Conservation (phyloP, 1,284 basidiomycete genomes). For the Golubevia sp. region DNA sequence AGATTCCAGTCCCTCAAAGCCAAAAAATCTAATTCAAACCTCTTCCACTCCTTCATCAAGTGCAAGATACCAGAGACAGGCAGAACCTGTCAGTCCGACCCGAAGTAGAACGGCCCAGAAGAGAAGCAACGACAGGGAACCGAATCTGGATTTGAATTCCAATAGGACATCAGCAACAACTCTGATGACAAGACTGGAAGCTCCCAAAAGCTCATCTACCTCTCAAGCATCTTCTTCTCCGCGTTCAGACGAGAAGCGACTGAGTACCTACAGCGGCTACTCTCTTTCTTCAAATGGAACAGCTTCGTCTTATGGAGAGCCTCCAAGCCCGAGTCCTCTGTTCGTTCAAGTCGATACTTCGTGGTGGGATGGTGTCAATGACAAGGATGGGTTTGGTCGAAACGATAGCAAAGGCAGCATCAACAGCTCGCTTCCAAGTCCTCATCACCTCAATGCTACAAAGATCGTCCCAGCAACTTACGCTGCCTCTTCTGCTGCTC, state of each 20-base stretch:
- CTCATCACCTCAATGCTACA: not conserved
- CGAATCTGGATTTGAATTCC: too few species aligned
- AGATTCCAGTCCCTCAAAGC: too few species aligned
- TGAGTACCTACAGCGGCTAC: not conserved
- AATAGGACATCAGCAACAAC: too few species aligned
- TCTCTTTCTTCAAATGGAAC: not conserved
- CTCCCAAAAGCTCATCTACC: too few species aligned
- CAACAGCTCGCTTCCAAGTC: not conserved
- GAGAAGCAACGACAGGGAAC: too few species aligned
- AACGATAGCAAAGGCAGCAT: not conserved
- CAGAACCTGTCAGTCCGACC: too few species aligned
- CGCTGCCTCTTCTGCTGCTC: constrained; percentile 19
- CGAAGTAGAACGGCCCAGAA: too few species aligned
- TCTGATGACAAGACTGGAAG: too few species aligned
- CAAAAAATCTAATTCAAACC: too few species aligned
- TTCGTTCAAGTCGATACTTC: not conserved
- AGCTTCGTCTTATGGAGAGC: not conserved
- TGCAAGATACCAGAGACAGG: too few species aligned
- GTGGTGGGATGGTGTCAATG: not conserved
- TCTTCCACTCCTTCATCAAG: too few species aligned
- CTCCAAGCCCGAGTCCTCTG: not conserved
- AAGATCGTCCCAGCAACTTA: constrained; percentile 10
- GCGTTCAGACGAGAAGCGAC: not conserved
- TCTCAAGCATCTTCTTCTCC: not conserved
- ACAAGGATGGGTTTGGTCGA: not conserved